Percentiles rank a stretch among this genome's conserved stretches.
Conservation (phyloP, 208 protist species). For the Angomonas desouzai region DNA sequence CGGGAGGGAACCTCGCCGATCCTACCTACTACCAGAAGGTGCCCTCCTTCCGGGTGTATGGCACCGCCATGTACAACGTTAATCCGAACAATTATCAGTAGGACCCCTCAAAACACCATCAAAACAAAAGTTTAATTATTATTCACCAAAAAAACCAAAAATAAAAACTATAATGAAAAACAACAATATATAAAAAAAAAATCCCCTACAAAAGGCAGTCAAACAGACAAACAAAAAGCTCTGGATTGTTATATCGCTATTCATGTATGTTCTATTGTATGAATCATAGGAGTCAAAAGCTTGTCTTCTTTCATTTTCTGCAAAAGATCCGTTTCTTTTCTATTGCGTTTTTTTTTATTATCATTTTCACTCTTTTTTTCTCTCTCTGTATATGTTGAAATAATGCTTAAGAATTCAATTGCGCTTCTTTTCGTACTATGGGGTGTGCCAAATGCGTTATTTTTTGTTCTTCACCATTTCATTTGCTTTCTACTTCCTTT, state of each 20-base stretch:
- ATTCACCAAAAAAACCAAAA: not conserved
- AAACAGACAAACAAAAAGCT: slow-evolving; percentile 2
- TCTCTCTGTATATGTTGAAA: not conserved
- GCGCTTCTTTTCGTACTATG: not conserved
- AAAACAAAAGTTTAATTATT: too few species aligned
- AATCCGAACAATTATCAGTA: not conserved
- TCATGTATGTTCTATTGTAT: not conserved
- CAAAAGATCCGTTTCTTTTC: not conserved
- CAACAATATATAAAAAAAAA: too few species aligned
- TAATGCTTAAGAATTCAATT: slow-evolving; percentile 6
- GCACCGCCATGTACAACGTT: slow-evolving; percentile 11
- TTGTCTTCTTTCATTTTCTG: slow-evolving; percentile 1
- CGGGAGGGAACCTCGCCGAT: not conserved
- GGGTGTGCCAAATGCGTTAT: too few species aligned
- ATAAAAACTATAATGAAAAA: too few species aligned
- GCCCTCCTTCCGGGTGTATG: slow-evolving; percentile 24
- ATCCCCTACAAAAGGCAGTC: not conserved
- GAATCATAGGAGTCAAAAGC: not conserved
- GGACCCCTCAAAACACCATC: too few species aligned
- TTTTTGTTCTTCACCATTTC: too few species aligned
- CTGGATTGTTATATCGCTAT: not conserved
- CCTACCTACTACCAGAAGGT: slow-evolving; percentile 21
- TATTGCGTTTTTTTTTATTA: not conserved
- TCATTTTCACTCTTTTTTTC: slow-evolving; percentile 10
- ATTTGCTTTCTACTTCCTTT: not conserved